A percentile compares a stretch with the other conserved stretches of the same genome.
These are phyloP conservation scores for barley (Hordeum vulgare) DNA, from an alignment of 176 grass and related monocot genomes.

Conservation along the genomic window DNA sequence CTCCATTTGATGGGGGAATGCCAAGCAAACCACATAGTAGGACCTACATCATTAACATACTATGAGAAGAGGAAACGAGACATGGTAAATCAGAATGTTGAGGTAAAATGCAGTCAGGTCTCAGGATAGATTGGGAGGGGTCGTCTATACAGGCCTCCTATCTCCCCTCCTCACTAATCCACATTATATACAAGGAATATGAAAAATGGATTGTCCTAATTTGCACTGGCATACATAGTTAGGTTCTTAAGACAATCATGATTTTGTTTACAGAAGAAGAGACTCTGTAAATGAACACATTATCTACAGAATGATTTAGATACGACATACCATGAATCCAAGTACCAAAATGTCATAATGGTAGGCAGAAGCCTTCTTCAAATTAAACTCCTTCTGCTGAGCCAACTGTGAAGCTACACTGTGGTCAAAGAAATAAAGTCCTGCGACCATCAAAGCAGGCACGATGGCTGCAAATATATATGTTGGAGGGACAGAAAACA, in stretches of 20 bases:
- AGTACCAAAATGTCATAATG: conserved; percentile 95
- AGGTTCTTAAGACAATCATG: background rate
- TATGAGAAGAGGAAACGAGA: conserved; percentile 15
- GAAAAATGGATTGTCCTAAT: background rate
- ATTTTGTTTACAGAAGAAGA: background rate
- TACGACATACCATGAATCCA: conserved; percentile 53
- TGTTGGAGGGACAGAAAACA: conserved; percentile 58
- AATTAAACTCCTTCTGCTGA: conserved; percentile 94
- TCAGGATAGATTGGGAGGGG: conserved; percentile 15
- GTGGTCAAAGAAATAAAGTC: conserved; percentile 98
- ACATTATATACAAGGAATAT: background rate
- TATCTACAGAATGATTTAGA: background rate
- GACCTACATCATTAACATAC: conserved; percentile 46
- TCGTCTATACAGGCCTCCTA: conserved; percentile 12
- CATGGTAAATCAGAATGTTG: background rate
- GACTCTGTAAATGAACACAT: background rate
- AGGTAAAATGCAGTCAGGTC: background rate
- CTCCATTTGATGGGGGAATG: conserved; percentile 92
- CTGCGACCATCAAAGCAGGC: conserved; percentile 87
- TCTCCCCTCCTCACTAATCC: background rate
- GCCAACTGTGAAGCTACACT: conserved; percentile 91
- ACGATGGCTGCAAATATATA: conserved; percentile 91
- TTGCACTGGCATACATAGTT: background rate
- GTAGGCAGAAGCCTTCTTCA: conserved; percentile 89
- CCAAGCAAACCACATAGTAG: conserved; percentile 82